Evolutionary conservation across 306 rosid genomes (phyloP).

Genomic region (Prosopis cineraria): DNA sequence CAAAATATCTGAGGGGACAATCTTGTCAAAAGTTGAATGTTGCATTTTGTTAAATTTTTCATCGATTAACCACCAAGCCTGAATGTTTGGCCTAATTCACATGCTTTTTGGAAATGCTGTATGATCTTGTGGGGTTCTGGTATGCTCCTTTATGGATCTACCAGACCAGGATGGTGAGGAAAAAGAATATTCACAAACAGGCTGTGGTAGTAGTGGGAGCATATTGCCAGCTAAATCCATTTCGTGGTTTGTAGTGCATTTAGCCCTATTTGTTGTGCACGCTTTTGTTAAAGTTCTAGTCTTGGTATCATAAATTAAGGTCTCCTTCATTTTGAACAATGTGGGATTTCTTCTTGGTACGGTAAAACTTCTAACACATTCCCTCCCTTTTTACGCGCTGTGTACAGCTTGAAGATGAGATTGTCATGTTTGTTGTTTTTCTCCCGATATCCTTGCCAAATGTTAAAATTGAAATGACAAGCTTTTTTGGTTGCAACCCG

Average conservation of each 20-base stretch:
- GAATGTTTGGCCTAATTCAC: not conserved
- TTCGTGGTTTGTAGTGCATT: not conserved
- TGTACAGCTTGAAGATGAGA: not conserved
- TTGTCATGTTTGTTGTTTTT: too few species aligned
- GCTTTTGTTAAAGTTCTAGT: too few species aligned
- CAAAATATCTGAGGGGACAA: slow-evolving; percentile 40
- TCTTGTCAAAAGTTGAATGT: slow-evolving; percentile 23
- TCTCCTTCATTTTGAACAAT: too few species aligned
- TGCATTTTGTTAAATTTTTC: not conserved
- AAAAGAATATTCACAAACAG: not conserved
- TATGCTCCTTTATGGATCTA: slow-evolving; percentile 3
- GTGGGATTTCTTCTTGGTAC: too few species aligned
- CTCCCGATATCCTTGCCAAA: not conserved
- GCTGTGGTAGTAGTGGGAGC: not conserved
- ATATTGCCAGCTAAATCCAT: slow-evolving; percentile 30
- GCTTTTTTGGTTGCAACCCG: not conserved
- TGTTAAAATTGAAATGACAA: not conserved
- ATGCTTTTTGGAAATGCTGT: not conserved
- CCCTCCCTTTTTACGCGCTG: not conserved
- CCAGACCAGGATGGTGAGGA: not conserved
- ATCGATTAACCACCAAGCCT: not conserved
- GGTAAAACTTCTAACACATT: too few species aligned
- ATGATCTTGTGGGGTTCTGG: slow-evolving; percentile 3
- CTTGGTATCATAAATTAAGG: too few species aligned
- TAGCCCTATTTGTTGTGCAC: too few species aligned